Evolutionary conservation across 1,284 basidiomycete species (phyloP).

Genomic region (Rhodotorula sp.): DNA sequence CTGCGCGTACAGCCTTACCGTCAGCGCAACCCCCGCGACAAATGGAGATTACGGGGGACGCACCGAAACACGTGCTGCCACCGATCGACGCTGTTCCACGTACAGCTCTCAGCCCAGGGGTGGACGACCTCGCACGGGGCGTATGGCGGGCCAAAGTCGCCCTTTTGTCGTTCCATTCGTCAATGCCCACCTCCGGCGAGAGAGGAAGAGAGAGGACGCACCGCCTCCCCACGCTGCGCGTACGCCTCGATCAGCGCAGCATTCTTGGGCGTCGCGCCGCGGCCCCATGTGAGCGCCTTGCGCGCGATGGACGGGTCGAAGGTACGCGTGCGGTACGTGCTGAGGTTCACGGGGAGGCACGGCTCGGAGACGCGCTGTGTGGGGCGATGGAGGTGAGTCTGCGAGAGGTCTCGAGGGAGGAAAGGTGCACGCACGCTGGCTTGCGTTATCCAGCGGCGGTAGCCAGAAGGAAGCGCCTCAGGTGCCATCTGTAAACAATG

Average conservation of each 20-base stretch:
- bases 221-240: conserved; percentile 24
- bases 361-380: conserved; percentile 62
- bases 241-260: conserved; percentile 37
- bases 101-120: conserved; percentile 73
- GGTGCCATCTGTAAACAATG: conserved; percentile 56
- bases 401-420: neutral
- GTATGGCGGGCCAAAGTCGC: conserved; percentile 57
- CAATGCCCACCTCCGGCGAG: too few relatives aligned
- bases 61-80: conserved; percentile 74
- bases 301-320: conserved; percentile 65
- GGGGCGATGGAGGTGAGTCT: too few relatives aligned
- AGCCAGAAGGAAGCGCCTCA: conserved; percentile 77
- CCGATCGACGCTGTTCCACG: conserved; percentile 61
- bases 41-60: neutral
- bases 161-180: conserved; percentile 1
- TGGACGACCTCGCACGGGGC: conserved; percentile 72
- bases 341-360: conserved; percentile 63
- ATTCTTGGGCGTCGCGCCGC: conserved; percentile 50
- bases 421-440: neutral
- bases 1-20: neutral
- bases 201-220: neutral
- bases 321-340: conserved; percentile 54
- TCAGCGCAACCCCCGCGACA: neutral
- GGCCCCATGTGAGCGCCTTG: conserved; percentile 58
- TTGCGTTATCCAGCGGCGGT: conserved; percentile 65